A percentile compares a stretch with the other conserved stretches of the same genome.
These are phyloP conservation scores for Naganishia liquefaciens DNA, from an alignment of 1,284 basidiomycete genomes.

Conservation along the genomic window DNA sequence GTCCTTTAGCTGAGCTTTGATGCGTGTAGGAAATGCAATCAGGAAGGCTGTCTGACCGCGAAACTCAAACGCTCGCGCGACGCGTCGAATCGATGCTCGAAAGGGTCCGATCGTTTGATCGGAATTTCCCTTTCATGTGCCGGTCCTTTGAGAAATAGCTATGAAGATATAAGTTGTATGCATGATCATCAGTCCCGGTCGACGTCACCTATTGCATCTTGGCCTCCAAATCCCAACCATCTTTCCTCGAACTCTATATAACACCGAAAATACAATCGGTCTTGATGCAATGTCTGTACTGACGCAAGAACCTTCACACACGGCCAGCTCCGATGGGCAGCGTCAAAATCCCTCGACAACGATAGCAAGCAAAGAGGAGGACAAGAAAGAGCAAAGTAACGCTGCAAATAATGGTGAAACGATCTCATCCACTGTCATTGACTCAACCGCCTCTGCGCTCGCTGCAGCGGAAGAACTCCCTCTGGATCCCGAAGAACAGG, in stretches of 20 bases:
- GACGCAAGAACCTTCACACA: neutral
- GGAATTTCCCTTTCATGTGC: conserved; percentile 23
- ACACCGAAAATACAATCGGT: neutral
- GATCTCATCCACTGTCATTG: neutral
- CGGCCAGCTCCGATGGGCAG: neutral
- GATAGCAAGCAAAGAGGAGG: neutral
- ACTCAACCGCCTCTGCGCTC: neutral
- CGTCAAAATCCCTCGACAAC: neutral
- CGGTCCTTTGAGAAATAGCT: conserved; percentile 5
- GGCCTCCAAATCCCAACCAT: neutral
- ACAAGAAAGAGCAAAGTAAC: neutral
- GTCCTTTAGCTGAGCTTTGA: too few relatives aligned
- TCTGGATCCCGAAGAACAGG: conserved; percentile 17
- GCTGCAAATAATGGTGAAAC: conserved; percentile 13
- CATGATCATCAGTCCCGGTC: neutral
- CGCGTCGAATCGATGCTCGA: neutral
- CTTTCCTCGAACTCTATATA: neutral
- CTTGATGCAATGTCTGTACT: neutral
- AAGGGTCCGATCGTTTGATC: conserved; percentile 20
- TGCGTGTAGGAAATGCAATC: too few relatives aligned
- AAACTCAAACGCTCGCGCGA: too few relatives aligned
- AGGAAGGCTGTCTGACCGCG: too few relatives aligned
- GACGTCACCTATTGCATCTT: neutral
- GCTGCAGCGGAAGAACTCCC: neutral
- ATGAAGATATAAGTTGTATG: neutral